These are phyloP conservation scores for Tarenaya hassleriana DNA, from an alignment of 345 rosid genomes.

Conservation along the genomic window DNA sequence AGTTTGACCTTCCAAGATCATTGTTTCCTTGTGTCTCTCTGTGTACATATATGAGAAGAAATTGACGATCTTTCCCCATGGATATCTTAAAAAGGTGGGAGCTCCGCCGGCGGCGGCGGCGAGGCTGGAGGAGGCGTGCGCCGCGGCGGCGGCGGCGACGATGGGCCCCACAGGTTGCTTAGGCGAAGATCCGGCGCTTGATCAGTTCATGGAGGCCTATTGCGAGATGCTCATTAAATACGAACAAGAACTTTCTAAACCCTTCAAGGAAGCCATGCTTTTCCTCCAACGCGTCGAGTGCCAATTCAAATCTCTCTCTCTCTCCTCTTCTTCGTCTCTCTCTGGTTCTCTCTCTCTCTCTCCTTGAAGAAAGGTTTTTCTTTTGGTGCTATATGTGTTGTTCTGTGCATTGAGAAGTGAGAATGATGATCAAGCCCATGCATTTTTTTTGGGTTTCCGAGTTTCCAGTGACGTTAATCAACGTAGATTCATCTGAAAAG, in stretches of 20 bases:
- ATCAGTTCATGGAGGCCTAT: slow-evolving; percentile 99
- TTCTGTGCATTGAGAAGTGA: too few relatives aligned
- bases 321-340: slow-evolving; percentile 44
- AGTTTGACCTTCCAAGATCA: neutral
- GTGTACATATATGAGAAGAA: neutral
- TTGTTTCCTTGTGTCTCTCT: neutral
- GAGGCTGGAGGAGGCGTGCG: slow-evolving; percentile 67
- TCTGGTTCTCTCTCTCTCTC: slow-evolving; percentile 44
- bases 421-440: too few relatives aligned
- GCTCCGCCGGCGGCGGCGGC: slow-evolving; percentile 89
- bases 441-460: neutral
- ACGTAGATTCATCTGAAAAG: slow-evolving; percentile 18
- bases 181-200: slow-evolving; percentile 97
- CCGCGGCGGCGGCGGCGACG: slow-evolving; percentile 51
- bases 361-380: neutral
- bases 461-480: slow-evolving; percentile 26
- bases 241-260: slow-evolving; percentile 92
- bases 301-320: slow-evolving; percentile 76
- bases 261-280: slow-evolving; percentile 86
- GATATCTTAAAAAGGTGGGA: too few relatives aligned
- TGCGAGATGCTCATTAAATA: slow-evolving; percentile 96
- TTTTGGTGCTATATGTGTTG: too few relatives aligned
- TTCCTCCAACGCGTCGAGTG: slow-evolving; percentile 75
- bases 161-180: slow-evolving; percentile 37
- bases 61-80: neutral